phyloP scores from a whole-genome alignment of 2,329 filamentous ascomycete species.

The Aspergillus sp. region DNA sequence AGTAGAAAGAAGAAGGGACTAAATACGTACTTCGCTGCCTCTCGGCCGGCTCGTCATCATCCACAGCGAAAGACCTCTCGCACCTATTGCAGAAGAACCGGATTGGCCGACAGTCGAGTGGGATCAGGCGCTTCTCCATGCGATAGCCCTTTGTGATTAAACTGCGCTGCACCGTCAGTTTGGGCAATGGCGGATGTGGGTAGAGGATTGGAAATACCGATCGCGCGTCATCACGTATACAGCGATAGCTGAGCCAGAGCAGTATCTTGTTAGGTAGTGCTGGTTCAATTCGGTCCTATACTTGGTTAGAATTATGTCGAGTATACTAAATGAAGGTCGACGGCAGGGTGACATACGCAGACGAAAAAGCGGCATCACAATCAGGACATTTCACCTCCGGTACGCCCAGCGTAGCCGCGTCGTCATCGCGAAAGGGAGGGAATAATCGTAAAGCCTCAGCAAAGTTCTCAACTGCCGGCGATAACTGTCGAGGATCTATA shows the following conservation, averaged over 20 bases:
- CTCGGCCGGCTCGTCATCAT: slow-evolving; percentile 18
- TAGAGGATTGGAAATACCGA: slow-evolving; percentile 19
- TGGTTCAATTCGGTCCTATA: slow-evolving; percentile 26
- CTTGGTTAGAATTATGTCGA: not conserved
- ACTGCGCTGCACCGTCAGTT: slow-evolving; percentile 9
- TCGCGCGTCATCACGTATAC: slow-evolving; percentile 33
- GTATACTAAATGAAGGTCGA: not conserved
- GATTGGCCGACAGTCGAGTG: slow-evolving; percentile 26
- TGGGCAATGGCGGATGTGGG: not conserved
- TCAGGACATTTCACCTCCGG: slow-evolving; percentile 27
- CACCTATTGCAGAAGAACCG: slow-evolving; percentile 28
- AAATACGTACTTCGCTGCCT: slow-evolving; percentile 16
- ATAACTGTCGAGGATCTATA: slow-evolving; percentile 13
- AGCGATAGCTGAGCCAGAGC: slow-evolving; percentile 27
- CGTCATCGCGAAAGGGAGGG: slow-evolving; percentile 27
- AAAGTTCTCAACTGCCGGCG: slow-evolving; percentile 23
- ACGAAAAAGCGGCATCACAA: slow-evolving; percentile 32
- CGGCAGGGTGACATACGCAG: slow-evolving; percentile 19
- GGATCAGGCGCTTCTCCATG: slow-evolving; percentile 28
- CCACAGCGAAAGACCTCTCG: slow-evolving; percentile 24
- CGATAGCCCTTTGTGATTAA: slow-evolving; percentile 33
- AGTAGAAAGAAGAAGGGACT: not conserved
- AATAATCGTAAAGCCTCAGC: slow-evolving; percentile 29
- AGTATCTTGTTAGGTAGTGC: slow-evolving; percentile 30
- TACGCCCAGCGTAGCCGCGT: slow-evolving; percentile 19